phyloP scores from a whole-genome alignment of 345 rosid species.

The Citrus australasica region DNA sequence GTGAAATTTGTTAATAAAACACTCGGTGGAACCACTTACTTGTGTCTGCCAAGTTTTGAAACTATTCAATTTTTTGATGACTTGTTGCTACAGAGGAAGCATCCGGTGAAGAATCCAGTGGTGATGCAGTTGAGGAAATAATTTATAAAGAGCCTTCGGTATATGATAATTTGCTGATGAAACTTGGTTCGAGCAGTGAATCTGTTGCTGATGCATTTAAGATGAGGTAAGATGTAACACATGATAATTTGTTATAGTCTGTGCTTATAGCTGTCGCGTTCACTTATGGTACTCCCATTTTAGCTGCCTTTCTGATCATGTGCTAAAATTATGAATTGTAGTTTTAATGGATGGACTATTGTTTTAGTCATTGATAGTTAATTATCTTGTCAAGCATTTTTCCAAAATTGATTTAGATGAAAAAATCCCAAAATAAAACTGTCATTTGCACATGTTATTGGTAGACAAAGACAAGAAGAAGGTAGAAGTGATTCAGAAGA shows the following conservation, averaged over 20 bases:
- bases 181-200: slow-evolving; percentile 46
- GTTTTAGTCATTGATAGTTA: neutral
- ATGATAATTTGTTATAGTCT: neutral
- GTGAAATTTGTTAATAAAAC: neutral
- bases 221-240: slow-evolving; percentile 39
- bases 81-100: slow-evolving; percentile 24
- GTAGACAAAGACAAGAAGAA: slow-evolving; percentile 54
- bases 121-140: slow-evolving; percentile 26
- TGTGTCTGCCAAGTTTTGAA: neutral
- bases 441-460: neutral
- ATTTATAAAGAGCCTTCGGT: slow-evolving; percentile 38
- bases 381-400: neutral
- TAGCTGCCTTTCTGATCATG: neutral
- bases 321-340: neutral
- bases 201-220: slow-evolving; percentile 40
- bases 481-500: slow-evolving; percentile 54
- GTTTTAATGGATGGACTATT: neutral
- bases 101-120: slow-evolving; percentile 22
- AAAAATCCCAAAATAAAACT: slow-evolving; percentile 3
- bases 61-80: slow-evolving; percentile 2
- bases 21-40: neutral
- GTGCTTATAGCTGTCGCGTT: neutral
- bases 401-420: neutral
- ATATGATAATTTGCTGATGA: slow-evolving; percentile 44
- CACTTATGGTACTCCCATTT: neutral